Conservation (phyloP, 2,329 filamentous ascomycete species). For the Rasamsonia emersonii region DNA sequence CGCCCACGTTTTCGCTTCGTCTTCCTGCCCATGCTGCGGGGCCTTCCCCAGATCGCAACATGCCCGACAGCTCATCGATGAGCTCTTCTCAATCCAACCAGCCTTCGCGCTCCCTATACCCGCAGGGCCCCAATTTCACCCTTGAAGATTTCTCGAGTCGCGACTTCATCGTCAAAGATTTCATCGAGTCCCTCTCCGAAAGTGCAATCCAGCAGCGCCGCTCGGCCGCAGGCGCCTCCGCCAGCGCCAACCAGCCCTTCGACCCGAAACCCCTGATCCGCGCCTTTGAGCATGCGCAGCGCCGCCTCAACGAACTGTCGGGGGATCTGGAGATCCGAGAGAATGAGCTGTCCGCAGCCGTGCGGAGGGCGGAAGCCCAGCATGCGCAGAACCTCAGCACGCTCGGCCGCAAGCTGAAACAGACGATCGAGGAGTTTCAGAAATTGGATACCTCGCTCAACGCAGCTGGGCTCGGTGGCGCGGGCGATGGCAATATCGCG, state of each 20-base stretch:
- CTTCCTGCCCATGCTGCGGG: neutral
- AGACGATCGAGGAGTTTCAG: slow-evolving; percentile 88
- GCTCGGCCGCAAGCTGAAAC: slow-evolving; percentile 78
- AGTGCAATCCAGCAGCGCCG: slow-evolving; percentile 68
- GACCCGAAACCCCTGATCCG: slow-evolving; percentile 95
- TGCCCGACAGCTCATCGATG: slow-evolving; percentile 31
- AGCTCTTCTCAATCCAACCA: slow-evolving; percentile 31
- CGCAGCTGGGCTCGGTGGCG: slow-evolving; percentile 37
- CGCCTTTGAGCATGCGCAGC: slow-evolving; percentile 69
- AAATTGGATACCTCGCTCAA: slow-evolving; percentile 77
- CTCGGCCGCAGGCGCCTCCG: slow-evolving; percentile 49
- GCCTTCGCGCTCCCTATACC: slow-evolving; percentile 60
- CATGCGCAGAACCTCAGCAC: slow-evolving; percentile 87
- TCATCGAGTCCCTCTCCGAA: slow-evolving; percentile 87
- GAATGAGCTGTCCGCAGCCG: slow-evolving; percentile 81
- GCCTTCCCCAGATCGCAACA: slow-evolving; percentile 19
- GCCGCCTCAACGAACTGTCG: slow-evolving; percentile 42
- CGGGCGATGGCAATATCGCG: slow-evolving; percentile 57
- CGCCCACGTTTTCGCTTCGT: neutral
- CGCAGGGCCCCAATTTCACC: slow-evolving; percentile 71
- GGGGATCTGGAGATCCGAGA: slow-evolving; percentile 85
- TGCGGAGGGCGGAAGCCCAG: slow-evolving; percentile 81
- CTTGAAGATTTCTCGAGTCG: slow-evolving; percentile 80
- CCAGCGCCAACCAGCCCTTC: slow-evolving; percentile 49
- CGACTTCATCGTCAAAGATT: slow-evolving; percentile 97